These are phyloP conservation scores for Penicillium olsonii DNA, from an alignment of 2,329 filamentous ascomycete species.

Conservation along the genomic window DNA sequence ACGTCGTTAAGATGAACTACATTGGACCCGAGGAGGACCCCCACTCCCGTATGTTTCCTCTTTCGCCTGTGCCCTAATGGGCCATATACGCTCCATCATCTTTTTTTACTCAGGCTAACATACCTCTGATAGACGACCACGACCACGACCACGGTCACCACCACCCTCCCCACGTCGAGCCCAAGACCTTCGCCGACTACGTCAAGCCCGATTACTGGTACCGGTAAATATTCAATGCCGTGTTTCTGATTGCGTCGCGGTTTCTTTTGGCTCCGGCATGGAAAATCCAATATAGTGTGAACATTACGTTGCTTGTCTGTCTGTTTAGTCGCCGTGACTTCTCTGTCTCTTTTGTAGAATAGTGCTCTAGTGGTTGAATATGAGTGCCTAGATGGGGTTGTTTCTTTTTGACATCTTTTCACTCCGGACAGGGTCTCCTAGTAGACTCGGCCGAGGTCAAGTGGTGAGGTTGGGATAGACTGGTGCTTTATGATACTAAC, in stretches of 20 bases:
- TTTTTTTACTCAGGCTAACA: slow-evolving; percentile 13
- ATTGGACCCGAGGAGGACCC: slow-evolving; percentile 77
- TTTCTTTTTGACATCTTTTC: not conserved
- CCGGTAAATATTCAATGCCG: slow-evolving; percentile 39
- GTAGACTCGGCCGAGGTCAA: too few species aligned
- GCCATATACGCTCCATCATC: not conserved
- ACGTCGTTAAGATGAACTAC: slow-evolving; percentile 97
- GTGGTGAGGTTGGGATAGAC: too few species aligned
- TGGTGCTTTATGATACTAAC: too few species aligned
- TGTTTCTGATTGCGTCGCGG: slow-evolving; percentile 6
- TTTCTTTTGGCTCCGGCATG: slow-evolving; percentile 4
- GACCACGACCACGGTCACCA: slow-evolving; percentile 42
- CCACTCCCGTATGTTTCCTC: slow-evolving; percentile 52
- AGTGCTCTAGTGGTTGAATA: slow-evolving; percentile 32
- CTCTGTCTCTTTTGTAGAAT: slow-evolving; percentile 30
- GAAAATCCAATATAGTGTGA: slow-evolving; percentile 21
- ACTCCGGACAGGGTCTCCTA: too few species aligned
- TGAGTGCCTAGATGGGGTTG: slow-evolving; percentile 22
- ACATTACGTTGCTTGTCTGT: slow-evolving; percentile 22
- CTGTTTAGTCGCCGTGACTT: slow-evolving; percentile 23
- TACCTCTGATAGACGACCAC: slow-evolving; percentile 39
- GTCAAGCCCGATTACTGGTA: slow-evolving; percentile 95
- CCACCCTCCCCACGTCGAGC: slow-evolving; percentile 67
- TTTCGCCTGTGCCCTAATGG: slow-evolving; percentile 10
- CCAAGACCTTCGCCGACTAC: slow-evolving; percentile 96